Evolutionary conservation across 306 rosid genomes (phyloP).

Genomic region (Sophora flavescens): DNA sequence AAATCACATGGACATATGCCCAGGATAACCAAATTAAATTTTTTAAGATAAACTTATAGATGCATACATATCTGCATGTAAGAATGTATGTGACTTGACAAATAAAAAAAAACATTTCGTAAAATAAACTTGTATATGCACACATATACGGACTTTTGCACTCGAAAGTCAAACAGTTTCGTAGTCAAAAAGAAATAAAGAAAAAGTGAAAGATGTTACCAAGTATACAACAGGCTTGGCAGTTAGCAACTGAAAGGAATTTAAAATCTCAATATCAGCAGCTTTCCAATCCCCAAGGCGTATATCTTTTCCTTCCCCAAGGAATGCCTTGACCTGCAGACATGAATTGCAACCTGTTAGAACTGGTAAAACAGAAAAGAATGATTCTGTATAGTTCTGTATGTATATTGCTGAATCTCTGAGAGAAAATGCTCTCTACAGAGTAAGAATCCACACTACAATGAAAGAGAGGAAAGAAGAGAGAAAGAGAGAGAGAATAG

Average conservation of each 20-base stretch:
- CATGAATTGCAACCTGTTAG: slow-evolving; percentile 33
- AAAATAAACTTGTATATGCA: neutral
- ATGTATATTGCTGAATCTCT: no score
- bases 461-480: no score
- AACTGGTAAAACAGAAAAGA: no score
- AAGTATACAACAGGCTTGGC: slow-evolving; percentile 97
- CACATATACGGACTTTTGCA: neutral
- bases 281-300: slow-evolving; percentile 98
- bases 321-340: slow-evolving; percentile 78
- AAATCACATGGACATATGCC: slow-evolving; percentile 13
- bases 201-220: slow-evolving; percentile 55
- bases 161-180: slow-evolving; percentile 17
- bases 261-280: slow-evolving; percentile 88
- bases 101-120: no score
- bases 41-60: neutral
- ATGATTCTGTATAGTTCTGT: no score
- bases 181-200: neutral
- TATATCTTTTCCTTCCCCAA: slow-evolving; percentile 88
- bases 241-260: slow-evolving; percentile 93
- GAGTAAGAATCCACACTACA: no score
- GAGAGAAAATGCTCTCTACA: no score
- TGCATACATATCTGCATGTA: slow-evolving; percentile 4
- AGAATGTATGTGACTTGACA: neutral
- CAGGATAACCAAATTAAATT: slow-evolving; percentile 32
- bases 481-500: no score